Evolutionary conservation across 2,329 filamentous ascomycete species (phyloP), one percentile per base, ranked within the genome.

Genomic region (Helminthosporium solani): DNA sequence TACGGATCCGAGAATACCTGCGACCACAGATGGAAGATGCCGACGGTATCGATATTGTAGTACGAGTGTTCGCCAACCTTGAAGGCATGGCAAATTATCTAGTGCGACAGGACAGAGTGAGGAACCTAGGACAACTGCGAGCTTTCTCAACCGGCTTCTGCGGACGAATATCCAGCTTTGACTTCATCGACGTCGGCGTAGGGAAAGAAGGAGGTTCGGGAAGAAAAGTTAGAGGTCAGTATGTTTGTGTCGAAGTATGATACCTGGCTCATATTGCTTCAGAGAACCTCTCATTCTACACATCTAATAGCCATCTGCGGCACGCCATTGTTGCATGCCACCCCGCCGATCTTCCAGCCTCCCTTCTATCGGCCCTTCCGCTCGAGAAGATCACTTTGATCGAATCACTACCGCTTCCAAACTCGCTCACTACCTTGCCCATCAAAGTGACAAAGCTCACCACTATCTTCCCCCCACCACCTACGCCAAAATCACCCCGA

Each of bases 81-180:
- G 67, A 70, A 47, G 66, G 66, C 11, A 62, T 69, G 57, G 66
- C 66, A 8, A 70, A 68, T 42, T 63, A 56, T 15, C 59, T 70
- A 9, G 66, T 69, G 6, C 58, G 65, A 2, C 56, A 68, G 19
- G 66, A 63, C 33, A 69, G 66, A 40, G 59, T 69, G 28, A 47
- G 65, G 7, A 69, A 69, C 42, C 52, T 70, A 2, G 66, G 67
- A 1, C 64, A 68, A 31, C 46, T 70, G 12, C 54, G 67, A 28
- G 66, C 67, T 3, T 66, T 65, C 49, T 63, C 65, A 1, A 70
- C 66, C 0, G 66, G 63, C 15, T 69, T 70, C 47, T 66, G 63
- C 33, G 64, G 64, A n/a, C 48, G 67, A 2, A 66, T 69, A 44
- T 59, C 66, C 3, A 63, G 58, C 42, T 70, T 69, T 37, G 67